Evolutionary conservation across 2,329 filamentous ascomycete species (phyloP).

Genomic region (Diaporthe amygdali): DNA sequence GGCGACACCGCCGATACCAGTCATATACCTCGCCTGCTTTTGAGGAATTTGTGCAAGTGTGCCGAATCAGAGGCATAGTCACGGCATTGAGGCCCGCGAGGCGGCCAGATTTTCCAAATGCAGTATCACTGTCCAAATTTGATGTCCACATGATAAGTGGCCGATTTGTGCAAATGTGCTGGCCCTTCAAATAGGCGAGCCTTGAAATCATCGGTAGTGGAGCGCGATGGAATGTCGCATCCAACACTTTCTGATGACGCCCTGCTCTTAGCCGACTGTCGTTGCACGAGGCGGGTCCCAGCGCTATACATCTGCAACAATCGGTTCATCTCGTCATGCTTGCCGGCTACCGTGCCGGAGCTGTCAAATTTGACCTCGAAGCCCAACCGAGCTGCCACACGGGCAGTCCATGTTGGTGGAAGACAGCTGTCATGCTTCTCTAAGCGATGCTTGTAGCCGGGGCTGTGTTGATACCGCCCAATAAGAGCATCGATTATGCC

Average conservation of each 20-base stretch:
- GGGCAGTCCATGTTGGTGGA: conserved; percentile 14
- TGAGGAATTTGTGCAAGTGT: neutral
- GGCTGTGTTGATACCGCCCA: conserved; percentile 4
- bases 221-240: conserved; percentile 4
- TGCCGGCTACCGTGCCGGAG: conserved; percentile 21
- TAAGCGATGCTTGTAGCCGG: neutral
- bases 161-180: neutral
- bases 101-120: conserved; percentile 11
- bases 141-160: conserved; percentile 18
- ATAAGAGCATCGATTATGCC: neutral
- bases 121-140: conserved; percentile 11
- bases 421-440: neutral
- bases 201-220: neutral
- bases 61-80: neutral
- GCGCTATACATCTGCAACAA: conserved; percentile 5
- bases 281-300: neutral
- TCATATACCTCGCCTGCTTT: conserved; percentile 1
- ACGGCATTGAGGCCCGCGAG: conserved; percentile 18
- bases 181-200: neutral
- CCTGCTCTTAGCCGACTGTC: neutral
- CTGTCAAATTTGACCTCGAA: conserved; percentile 12
- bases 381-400: conserved; percentile 5
- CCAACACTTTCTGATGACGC: neutral
- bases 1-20: neutral
- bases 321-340: conserved; percentile 2